Evolutionary conservation across 1,139 yeast species (phyloP).

Genomic region (Pneumocystis jirovecii): DNA sequence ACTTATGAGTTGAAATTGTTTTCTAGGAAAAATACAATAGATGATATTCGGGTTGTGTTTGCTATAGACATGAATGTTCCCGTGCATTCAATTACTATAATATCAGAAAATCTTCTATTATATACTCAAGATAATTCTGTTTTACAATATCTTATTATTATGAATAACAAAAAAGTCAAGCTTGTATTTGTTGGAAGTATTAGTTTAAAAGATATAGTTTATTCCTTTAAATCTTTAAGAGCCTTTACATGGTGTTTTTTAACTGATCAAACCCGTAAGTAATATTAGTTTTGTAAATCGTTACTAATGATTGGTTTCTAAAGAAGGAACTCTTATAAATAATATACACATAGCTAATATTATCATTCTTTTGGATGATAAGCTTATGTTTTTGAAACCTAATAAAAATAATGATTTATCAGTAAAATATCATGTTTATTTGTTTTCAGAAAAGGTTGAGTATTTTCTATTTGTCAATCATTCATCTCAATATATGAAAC

Average conservation of each 20-base stretch:
- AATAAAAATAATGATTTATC: conserved; percentile 14
- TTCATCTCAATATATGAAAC: conserved; percentile 14
- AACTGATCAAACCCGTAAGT: conserved; percentile 10
- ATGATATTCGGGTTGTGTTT: conserved; percentile 13
- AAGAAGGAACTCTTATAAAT: conserved; percentile 13
- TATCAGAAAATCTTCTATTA: conserved; percentile 21
- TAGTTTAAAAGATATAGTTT: conserved; percentile 23
- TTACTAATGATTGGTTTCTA: not conserved
- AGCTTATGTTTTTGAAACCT: conserved; percentile 18
- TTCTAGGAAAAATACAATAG: conserved; percentile 25
- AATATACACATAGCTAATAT: conserved; percentile 18
- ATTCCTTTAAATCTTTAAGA: conserved; percentile 26
- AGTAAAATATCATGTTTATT: conserved; percentile 14
- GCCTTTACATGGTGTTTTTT: conserved; percentile 18
- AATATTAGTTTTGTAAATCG: not conserved
- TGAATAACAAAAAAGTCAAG: conserved; percentile 13
- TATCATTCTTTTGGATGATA: conserved; percentile 25
- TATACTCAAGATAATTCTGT: conserved; percentile 23
- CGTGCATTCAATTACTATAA: conserved; percentile 20
- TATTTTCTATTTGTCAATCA: conserved; percentile 14
- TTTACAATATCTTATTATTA: conserved; percentile 19
- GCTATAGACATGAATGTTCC: conserved; percentile 19
- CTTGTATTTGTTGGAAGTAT: conserved; percentile 21
- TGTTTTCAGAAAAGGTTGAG: conserved; percentile 15
- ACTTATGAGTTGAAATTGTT: conserved; percentile 22